Evolutionary conservation across 176 grass and related monocot species (phyloP).

Genomic region (Juncus inflexus): DNA sequence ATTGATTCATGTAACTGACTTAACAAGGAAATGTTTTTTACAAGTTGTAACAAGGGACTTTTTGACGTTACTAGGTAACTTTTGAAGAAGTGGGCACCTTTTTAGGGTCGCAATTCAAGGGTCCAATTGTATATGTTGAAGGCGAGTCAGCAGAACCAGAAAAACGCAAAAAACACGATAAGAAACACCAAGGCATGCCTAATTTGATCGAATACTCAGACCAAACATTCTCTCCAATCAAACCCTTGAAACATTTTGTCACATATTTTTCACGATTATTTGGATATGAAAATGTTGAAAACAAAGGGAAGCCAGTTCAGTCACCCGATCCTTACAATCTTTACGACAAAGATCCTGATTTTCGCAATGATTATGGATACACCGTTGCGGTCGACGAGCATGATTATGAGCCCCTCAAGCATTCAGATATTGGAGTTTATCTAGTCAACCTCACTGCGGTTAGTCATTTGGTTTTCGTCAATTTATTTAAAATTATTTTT

Average conservation of each 20-base stretch:
- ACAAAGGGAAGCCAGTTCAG: conserved; percentile 28
- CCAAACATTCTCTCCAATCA: conserved; percentile 2
- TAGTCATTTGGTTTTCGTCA: background rate
- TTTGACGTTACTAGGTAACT: conserved; percentile 35
- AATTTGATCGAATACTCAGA: conserved; percentile 24
- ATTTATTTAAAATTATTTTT: background rate
- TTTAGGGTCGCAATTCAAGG: conserved; percentile 22
- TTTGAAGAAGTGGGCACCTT: conserved; percentile 35
- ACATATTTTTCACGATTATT: conserved; percentile 22
- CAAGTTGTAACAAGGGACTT: too few species aligned
- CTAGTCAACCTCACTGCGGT: conserved; percentile 85
- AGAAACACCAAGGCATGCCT: conserved; percentile 5
- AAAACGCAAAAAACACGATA: background rate
- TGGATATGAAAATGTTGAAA: conserved; percentile 23
- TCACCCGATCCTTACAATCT: conserved; percentile 65
- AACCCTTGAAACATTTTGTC: conserved; percentile 50
- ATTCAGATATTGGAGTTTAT: conserved; percentile 70
- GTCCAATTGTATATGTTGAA: conserved; percentile 48
- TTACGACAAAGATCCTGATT: conserved; percentile 52
- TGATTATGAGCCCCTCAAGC: conserved; percentile 49
- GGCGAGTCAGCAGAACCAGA: conserved; percentile 14
- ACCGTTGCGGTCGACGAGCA: conserved; percentile 62
- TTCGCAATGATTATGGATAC: conserved; percentile 72
- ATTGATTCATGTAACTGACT: too few species aligned
- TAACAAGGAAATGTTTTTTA: too few species aligned